Evolutionary conservation across 73 alveolate species (phyloP).

Genomic region (Halteria grandinella): DNA sequence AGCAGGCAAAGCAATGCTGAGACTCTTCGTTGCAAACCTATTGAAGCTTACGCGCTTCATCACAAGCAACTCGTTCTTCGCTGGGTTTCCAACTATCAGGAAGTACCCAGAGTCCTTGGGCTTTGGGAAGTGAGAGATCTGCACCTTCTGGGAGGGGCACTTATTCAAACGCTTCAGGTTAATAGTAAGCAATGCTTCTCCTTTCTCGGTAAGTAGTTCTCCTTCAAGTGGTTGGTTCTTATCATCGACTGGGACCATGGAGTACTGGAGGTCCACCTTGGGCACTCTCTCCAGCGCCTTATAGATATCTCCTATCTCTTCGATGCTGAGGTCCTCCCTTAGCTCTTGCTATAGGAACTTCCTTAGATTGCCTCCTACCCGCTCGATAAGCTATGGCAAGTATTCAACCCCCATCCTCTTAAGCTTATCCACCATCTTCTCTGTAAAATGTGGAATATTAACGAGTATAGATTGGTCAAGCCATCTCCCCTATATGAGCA

Average conservation of each 20-base stretch:
- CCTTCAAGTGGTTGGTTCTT: conserved; percentile 73
- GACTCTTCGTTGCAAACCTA: conserved; percentile 66
- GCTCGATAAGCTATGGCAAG: conserved; percentile 69
- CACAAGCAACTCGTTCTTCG: conserved; percentile 83
- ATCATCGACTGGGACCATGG: conserved; percentile 75
- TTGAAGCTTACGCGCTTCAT: conserved; percentile 81
- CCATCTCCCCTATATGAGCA: conserved; percentile 96
- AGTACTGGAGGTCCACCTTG: conserved; percentile 66
- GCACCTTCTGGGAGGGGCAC: conserved; percentile 61
- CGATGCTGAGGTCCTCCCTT: conserved; percentile 58
- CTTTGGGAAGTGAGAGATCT: conserved; percentile 80
- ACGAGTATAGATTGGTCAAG: conserved; percentile 79
- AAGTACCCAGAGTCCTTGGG: conserved; percentile 88
- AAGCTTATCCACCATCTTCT: conserved; percentile 66
- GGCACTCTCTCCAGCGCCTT: conserved; percentile 78
- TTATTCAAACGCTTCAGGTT: conserved; percentile 72
- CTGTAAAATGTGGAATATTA: conserved; percentile 78
- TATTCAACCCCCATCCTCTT: conserved; percentile 65
- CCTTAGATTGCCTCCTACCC: conserved; percentile 48
- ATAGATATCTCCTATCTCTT: conserved; percentile 75
- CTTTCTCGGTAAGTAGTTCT: conserved; percentile 74
- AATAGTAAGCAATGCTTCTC: conserved; percentile 78
- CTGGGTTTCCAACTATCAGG: conserved; percentile 82
- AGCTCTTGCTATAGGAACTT: conserved; percentile 64
- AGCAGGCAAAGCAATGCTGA: conserved; percentile 76